Evolutionary conservation across 352 stramenopile genomes (phyloP), one percentile per base, ranked within the genome.

Genomic region (Phytophthora lateralis): DNA sequence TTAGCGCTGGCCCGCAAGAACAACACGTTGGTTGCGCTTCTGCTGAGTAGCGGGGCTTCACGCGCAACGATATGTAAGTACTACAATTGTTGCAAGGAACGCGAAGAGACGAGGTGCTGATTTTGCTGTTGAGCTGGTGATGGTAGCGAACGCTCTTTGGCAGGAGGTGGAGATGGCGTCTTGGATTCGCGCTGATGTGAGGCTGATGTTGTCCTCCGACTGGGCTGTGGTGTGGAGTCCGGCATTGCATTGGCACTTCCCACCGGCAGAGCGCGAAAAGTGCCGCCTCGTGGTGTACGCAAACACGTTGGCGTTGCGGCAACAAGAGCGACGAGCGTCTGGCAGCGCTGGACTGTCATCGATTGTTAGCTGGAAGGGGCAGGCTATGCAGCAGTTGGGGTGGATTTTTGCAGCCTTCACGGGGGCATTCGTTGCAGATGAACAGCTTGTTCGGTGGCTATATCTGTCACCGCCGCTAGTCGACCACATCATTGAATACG

Each of bases 161-260:
- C 38, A 47, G 18, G 46, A 72, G 11, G 46, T 67, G 5, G 62
- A 69, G 30, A 34, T 46, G 11, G 56, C 62, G 2, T 29, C 55
- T 14, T 86, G 76, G 72, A 49, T 89, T 27, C 66, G 61, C 34
- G n/a, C 20, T 3, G 66, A 83, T 18, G 47, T 90, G 6, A 61
- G 64, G 37, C 60, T 30, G 11, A 84, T 88, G 56, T 73, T 94
- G 34, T 71, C 71, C 35, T 60, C 80, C 10, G 26, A 57, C 4
- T 93, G 82, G 83, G 76, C 82, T 3, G 64, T 88, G 21, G 43
- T 84, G 34, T 95, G 83, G 85, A 82, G 34, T 27, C 83, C 73
- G 6, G 37, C 14, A n/a, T 54, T 73, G 37, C 82, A 92, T 60
- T 59, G 55, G 3, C 71, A 75, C 35, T 91, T 91, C 60, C 73